phyloP scores from a whole-genome alignment of 78 protist genomes.

The Planoprotostelium fungivorum region DNA sequence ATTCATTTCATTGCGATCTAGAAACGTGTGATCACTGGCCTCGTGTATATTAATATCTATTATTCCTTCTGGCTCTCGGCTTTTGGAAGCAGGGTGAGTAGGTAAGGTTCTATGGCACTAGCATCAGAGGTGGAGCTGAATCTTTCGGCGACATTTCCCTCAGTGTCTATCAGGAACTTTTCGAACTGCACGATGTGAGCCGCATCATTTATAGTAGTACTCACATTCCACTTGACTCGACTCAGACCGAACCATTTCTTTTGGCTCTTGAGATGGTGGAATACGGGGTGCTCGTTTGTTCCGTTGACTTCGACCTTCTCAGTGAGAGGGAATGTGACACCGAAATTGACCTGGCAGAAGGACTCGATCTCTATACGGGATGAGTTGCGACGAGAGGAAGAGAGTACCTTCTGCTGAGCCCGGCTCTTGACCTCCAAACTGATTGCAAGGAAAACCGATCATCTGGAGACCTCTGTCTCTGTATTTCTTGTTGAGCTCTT shows the following conservation, averaged over 20 bases:
- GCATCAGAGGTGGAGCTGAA: neutral
- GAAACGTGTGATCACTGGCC: too few relatives aligned
- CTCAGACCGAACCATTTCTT: neutral
- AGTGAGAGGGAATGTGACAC: neutral
- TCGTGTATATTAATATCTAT: too few relatives aligned
- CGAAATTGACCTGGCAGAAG: neutral
- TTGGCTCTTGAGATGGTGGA: neutral
- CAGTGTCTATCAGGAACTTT: neutral
- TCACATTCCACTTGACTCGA: neutral
- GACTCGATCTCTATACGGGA: neutral
- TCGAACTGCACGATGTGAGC: neutral
- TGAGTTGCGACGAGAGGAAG: neutral
- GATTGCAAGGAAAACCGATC: neutral
- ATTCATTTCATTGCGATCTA: too few relatives aligned
- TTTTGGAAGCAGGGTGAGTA: neutral
- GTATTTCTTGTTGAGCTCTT: neutral
- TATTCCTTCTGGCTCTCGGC: too few relatives aligned
- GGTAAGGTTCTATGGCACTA: neutral
- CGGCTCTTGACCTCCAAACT: neutral
- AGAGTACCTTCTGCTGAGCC: neutral
- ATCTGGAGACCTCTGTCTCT: neutral
- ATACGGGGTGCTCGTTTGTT: neutral
- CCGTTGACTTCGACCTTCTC: neutral
- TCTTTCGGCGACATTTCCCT: neutral
- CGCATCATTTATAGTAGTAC: neutral